Base-by-base conservation (phyloP, 805 yeast species). In the Yamadazyma endophytica region DNA sequence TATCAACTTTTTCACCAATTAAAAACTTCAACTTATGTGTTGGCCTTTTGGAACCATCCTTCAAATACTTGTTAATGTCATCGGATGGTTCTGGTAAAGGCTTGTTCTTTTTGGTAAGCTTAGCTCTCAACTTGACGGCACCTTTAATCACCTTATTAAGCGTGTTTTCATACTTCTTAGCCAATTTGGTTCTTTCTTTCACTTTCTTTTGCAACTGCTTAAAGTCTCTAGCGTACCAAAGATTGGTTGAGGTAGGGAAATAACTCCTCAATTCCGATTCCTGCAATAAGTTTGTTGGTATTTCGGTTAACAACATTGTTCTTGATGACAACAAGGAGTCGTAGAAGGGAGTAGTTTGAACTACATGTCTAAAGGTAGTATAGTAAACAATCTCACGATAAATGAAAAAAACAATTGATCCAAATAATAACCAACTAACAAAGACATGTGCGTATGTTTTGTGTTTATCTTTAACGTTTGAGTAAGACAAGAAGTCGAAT, bases 1-100 rank as follows among this genome's bases (percentile, higher is more conserved):
- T 82, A 47, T 82, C 81, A 34, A 89, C 96, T 61, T 89, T 89
- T 59, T 83, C 60, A 37, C 96, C 95, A 45, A 81, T 68, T 36
- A 83, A 58, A 35, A 77, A 77, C 49, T 74, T 75, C 47, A 87
- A 70, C 42, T 75, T 75, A 58, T 86, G 90, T 20, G 85, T 80
- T 28, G 97, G 97, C 46, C 90, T 74, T 65, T 87, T 88, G 44
- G 63, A 63, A 24, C 68, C 70, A 37, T 64, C 68, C 58, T 82
- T 81, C 39, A 87, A 76, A 54, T 84, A 87, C 26, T 77, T 66
- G 40, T 69, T 65, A 28, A 79, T 47, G 39, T 72, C 79, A 49
- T 78, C 68, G 32, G 64, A 70, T 4, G 82, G 79, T 40, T 67
- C 70, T 13, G 82, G 79, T 13, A 64, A 51, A 9, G 72, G 68